A percentile compares a stretch with the other conserved stretches of the same genome.
Conservation (phyloP, 495 filamentous ascomycete species). For the Penicillium daleae region DNA sequence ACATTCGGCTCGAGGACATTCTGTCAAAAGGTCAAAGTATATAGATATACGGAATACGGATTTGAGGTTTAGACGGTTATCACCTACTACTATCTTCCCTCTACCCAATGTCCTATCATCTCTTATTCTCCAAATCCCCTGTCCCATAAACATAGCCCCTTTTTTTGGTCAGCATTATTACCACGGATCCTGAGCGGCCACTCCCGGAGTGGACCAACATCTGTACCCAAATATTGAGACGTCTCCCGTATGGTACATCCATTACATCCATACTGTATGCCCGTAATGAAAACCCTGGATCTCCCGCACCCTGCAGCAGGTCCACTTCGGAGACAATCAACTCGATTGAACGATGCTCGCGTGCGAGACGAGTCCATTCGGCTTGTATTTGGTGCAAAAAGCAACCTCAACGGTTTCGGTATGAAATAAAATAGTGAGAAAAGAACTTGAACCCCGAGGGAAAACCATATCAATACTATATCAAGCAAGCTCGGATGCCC, state of each 20-base stretch:
- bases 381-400: background rate
- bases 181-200: constrained; percentile 21
- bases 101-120: background rate
- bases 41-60: no score
- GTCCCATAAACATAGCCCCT: background rate
- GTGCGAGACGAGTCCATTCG: background rate
- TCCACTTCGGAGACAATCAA: background rate
- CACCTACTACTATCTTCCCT: background rate
- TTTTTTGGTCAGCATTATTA: constrained; percentile 11
- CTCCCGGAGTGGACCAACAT: constrained; percentile 24
- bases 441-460: background rate
- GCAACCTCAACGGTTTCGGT: background rate
- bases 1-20: background rate
- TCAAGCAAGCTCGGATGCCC: background rate
- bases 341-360: background rate
- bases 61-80: background rate
- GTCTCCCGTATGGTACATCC: background rate
- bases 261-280: background rate
- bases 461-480: no score
- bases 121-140: background rate
- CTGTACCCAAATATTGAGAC: constrained; percentile 4
- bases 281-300: background rate
- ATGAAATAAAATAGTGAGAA: background rate
- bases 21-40: background rate
- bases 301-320: background rate